Evolutionary conservation across 106 monocot genomes (phyloP), one percentile per base, ranked within the genome.

Genomic region (Allium fistulosum): DNA sequence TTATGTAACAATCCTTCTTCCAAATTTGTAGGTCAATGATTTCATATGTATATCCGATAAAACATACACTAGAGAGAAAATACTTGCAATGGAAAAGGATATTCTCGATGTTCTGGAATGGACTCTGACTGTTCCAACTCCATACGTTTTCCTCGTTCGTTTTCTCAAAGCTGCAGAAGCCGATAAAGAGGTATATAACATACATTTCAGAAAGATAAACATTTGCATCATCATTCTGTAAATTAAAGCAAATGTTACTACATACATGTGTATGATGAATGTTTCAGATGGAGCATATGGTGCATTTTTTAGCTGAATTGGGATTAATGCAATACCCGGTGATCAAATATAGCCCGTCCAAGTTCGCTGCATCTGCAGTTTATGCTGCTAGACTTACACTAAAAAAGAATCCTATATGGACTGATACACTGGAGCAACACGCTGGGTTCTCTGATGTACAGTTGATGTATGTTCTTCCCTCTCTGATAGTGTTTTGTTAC

Each of bases 81-180:
- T 90, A 18, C 74, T 90, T 48, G 52, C 17, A 0, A 82, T 57
- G 82, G 90, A 91, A 80, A 91, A 83, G 48, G 65, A 48, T 10
- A 91, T 91, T 26, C 75, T 91, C 1, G 78, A 80, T 69, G 79
- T 72, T 61, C 71, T 91, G 5, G 81, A 91, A 58, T 91, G 86
- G 86, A 72, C 69, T 52, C 46, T 91, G 15, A 86, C 90, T n/a
- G 83, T 86, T 59, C 90, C 90, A 1, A 91, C 90, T 9, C 75
- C 81, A 0, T 91, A 86, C 49, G 75, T 84, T 14, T 91, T 91
- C 68, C 71, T 91, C 6, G 66, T 79, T 15, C 58, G 90, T 1
- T 91, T 81, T 57, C 51, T 86, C 17, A 91, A 87, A 73, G 86
- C 84, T 8, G 80, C 83, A 53, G 7, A 58, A 53, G 51, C 68